phyloP scores from a whole-genome alignment of 163 green algal species.

The Scenedesmus sp. region DNA sequence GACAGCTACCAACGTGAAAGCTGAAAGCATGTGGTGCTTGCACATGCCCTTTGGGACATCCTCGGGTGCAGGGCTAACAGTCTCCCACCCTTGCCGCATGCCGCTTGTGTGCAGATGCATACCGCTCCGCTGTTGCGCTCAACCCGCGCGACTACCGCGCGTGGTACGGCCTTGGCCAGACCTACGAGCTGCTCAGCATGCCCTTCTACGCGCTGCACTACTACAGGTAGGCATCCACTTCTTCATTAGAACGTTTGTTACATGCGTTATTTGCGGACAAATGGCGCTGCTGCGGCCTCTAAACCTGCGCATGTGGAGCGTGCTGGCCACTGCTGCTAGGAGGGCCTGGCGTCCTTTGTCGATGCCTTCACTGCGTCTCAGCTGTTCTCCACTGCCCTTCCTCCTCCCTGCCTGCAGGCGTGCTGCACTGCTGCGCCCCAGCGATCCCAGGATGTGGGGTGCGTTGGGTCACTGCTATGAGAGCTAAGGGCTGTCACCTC shows the following conservation, averaged over 20 bases:
- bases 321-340: background rate
- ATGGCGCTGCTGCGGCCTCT: no score
- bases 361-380: no score
- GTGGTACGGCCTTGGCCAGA: constrained; percentile 98
- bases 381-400: no score
- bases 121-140: constrained; percentile 87
- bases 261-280: no score
- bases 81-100: no score
- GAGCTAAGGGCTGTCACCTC: background rate
- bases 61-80: no score
- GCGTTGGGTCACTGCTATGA: background rate
- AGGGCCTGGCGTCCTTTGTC: background rate
- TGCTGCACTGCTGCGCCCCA: background rate
- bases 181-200: constrained; percentile 97
- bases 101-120: constrained; percentile 71
- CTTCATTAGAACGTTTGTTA: no score
- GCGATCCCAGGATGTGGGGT: background rate
- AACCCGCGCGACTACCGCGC: constrained; percentile 89
- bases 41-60: background rate
- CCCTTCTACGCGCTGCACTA: constrained; percentile 98
- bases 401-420: no score
- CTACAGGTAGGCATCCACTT: constrained; percentile 72
- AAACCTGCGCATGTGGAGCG: background rate
- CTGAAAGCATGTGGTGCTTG: background rate
- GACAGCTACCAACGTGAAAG: no score